phyloP scores from a whole-genome alignment of 2,329 filamentous ascomycete species.

The Endothia cerciana region DNA sequence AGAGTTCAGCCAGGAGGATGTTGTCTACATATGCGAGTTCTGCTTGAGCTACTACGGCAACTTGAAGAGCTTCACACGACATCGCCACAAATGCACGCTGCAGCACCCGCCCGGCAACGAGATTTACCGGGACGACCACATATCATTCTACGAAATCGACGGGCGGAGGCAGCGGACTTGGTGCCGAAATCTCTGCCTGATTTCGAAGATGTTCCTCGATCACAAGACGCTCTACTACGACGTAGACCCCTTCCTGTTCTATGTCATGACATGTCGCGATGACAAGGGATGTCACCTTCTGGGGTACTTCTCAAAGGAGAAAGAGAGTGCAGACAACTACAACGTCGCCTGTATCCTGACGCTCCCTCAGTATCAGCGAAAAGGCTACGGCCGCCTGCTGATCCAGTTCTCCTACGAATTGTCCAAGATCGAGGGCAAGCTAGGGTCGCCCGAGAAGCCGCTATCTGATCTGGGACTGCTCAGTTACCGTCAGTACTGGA shows the following conservation, averaged over 20 bases:
- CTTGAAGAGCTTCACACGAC: constrained; percentile 78
- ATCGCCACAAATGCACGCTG: constrained; percentile 86
- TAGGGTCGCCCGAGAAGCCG: constrained; percentile 95
- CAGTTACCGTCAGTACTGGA: constrained; percentile 97
- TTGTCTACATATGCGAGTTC: constrained; percentile 97
- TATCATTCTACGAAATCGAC: constrained; percentile 98
- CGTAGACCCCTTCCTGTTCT: constrained; percentile 98
- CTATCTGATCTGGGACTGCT: constrained; percentile 90
- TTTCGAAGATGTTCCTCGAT: constrained; percentile 95
- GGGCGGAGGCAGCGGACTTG: constrained; percentile 91
- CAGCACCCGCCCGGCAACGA: constrained; percentile 96
- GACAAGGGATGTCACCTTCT: constrained; percentile 92
- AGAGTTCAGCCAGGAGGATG: constrained; percentile 82
- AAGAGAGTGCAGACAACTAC: constrained; percentile 94
- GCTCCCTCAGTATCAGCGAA: constrained; percentile 92
- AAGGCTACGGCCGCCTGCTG: constrained; percentile 88
- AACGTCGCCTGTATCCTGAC: constrained; percentile 98
- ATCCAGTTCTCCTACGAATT: constrained; percentile 99
- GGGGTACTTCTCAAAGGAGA: constrained; percentile 99
- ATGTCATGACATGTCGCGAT: constrained; percentile 91
- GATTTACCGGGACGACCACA: constrained; percentile 91
- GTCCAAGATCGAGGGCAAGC: constrained; percentile 90
- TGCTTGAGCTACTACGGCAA: constrained; percentile 91
- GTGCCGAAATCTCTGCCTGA: constrained; percentile 92
- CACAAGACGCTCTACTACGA: constrained; percentile 99